phyloP scores from a whole-genome alignment of 352 stramenopile genomes.

The Nothophytophthora sp. region DNA sequence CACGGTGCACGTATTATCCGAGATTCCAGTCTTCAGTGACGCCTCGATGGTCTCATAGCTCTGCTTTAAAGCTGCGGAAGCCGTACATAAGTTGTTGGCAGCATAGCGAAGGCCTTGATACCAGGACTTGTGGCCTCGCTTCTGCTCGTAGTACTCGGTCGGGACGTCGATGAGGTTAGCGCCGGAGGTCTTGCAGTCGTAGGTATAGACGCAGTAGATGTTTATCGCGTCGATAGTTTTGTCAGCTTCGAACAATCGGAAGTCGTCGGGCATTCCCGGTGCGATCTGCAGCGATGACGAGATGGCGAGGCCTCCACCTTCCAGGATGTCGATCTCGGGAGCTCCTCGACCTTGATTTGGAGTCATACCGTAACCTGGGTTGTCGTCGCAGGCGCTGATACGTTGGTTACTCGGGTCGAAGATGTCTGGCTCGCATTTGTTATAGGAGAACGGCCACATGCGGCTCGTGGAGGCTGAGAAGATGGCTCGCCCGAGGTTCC shows the following conservation, averaged over 20 bases:
- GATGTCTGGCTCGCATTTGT: slow-evolving; percentile 73
- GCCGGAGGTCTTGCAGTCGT: slow-evolving; percentile 44
- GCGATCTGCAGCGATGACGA: slow-evolving; percentile 91
- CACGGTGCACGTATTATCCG: slow-evolving; percentile 34
- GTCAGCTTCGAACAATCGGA: slow-evolving; percentile 47
- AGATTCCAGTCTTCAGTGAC: slow-evolving; percentile 33
- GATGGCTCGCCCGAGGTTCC: slow-evolving; percentile 92
- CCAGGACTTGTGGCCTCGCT: slow-evolving; percentile 44
- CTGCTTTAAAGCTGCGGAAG: slow-evolving; percentile 17
- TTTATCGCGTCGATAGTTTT: slow-evolving; percentile 12
- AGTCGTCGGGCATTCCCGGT: slow-evolving; percentile 62
- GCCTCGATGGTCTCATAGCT: slow-evolving; percentile 20
- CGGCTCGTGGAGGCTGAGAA: slow-evolving; percentile 91
- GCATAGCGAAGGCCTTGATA: slow-evolving; percentile 52
- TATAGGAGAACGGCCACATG: slow-evolving; percentile 95
- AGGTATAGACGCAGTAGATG: slow-evolving; percentile 46
- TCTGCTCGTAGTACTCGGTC: slow-evolving; percentile 32
- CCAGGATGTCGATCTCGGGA: slow-evolving; percentile 95
- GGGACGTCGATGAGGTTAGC: slow-evolving; percentile 52
- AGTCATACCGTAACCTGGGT: slow-evolving; percentile 91
- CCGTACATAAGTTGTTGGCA: slow-evolving; percentile 47
- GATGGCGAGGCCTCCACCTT: slow-evolving; percentile 78
- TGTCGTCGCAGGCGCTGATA: slow-evolving; percentile 81
- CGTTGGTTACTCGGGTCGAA: slow-evolving; percentile 42
- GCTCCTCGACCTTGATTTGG: slow-evolving; percentile 78